Evolutionary conservation across 345 rosid species (phyloP).

Genomic region (Raphanus raphanistrum): DNA sequence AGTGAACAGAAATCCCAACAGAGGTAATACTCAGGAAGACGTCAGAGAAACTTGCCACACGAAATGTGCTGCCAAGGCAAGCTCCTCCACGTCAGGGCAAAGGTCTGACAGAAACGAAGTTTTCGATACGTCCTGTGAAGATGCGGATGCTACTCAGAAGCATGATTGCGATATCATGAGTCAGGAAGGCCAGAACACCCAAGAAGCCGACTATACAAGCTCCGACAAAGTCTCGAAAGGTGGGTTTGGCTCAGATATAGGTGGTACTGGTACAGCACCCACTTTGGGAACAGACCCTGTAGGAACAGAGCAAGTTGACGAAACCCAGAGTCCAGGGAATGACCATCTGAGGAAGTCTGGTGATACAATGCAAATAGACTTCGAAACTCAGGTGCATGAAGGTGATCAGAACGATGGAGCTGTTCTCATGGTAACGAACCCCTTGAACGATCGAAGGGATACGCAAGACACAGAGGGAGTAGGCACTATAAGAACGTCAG

Average conservation of each 20-base stretch:
- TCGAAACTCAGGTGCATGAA: conserved; percentile 54
- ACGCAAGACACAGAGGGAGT: conserved; percentile 63
- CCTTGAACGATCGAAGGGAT: conserved; percentile 42
- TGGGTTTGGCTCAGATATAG: conserved; percentile 85
- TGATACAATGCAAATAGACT: conserved; percentile 86
- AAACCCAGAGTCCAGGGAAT: conserved; percentile 69
- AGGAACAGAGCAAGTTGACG: conserved; percentile 76
- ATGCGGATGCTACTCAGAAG: conserved; percentile 82
- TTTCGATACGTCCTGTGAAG: conserved; percentile 56
- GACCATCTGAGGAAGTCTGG: conserved; percentile 49
- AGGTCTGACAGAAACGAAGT: conserved; percentile 42
- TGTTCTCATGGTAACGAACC: conserved; percentile 33
- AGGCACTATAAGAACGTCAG: conserved; percentile 66
- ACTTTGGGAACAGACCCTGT: conserved; percentile 55
- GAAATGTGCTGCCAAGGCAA: conserved; percentile 45
- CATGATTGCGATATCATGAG: conserved; percentile 78
- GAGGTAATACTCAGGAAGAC: conserved; percentile 36
- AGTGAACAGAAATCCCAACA: conserved; percentile 31
- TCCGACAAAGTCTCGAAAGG: conserved; percentile 48
- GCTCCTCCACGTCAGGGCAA: conserved; percentile 56
- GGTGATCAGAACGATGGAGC: conserved; percentile 43
- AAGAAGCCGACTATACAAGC: conserved; percentile 70
- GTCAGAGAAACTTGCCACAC: conserved; percentile 29
- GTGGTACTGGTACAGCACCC: conserved; percentile 59
- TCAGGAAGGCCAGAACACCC: conserved; percentile 74